Conservation (phyloP, 1,139 yeast genomes). For the Pneumocystis canis region DNA sequence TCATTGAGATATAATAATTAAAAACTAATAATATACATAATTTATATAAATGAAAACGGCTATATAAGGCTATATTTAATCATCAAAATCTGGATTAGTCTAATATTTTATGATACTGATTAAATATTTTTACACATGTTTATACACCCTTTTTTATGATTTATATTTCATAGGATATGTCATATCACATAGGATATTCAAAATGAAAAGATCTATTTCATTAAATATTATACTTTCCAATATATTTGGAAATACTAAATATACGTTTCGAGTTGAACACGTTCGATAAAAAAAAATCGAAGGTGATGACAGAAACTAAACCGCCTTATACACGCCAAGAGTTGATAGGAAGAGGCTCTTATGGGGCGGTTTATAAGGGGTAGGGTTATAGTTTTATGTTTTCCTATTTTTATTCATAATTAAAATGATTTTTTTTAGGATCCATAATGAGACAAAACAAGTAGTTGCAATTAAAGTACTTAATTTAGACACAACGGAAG, state of each 20-base stretch:
- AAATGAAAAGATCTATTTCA: neutral
- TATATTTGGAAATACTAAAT: neutral
- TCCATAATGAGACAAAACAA: slow-evolving; percentile 47
- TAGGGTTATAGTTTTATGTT: slow-evolving; percentile 27
- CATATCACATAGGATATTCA: neutral
- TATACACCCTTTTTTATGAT: neutral
- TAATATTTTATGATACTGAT: neutral
- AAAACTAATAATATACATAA: too few species aligned
- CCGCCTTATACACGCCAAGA: slow-evolving; percentile 57
- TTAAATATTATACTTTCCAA: neutral
- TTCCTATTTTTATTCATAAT: neutral
- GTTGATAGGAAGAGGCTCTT: slow-evolving; percentile 88
- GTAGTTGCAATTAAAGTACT: slow-evolving; percentile 87
- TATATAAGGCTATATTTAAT: too few species aligned
- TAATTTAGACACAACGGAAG: slow-evolving; percentile 82
- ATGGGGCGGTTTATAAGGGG: slow-evolving; percentile 92
- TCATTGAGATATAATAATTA: too few species aligned
- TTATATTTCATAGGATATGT: neutral
- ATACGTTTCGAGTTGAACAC: neutral
- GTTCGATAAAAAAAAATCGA: neutral
- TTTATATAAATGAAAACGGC: too few species aligned
- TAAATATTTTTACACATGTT: neutral
- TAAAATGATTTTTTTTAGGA: slow-evolving; percentile 9
- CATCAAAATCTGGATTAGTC: neutral
- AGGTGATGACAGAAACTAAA: neutral